Conservation (phyloP, 139 green algal genomes). For the Picochlorum sp. region DNA sequence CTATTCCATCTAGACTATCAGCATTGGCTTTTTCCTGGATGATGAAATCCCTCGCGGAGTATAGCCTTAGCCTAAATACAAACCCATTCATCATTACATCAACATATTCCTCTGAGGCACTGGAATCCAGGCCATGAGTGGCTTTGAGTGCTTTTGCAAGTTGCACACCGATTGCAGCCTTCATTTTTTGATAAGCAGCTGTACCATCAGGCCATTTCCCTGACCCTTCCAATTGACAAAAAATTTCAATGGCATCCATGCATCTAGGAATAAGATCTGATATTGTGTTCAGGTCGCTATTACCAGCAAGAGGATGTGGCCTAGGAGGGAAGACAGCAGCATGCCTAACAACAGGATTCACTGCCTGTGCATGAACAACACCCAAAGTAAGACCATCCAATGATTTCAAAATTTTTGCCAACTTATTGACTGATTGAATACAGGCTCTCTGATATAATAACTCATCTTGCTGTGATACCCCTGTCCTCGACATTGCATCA, state of each 20-base stretch:
- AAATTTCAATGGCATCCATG: conserved; percentile 51
- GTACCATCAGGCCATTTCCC: conserved; percentile 51
- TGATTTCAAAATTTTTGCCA: conserved; percentile 57
- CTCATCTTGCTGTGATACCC: conserved; percentile 13
- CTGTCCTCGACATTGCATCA: conserved; percentile 20
- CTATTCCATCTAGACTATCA: neutral
- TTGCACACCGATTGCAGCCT: conserved; percentile 60
- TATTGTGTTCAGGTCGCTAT: neutral
- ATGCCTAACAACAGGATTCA: conserved; percentile 35
- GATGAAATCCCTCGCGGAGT: conserved; percentile 37
- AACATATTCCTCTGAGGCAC: conserved; percentile 39
- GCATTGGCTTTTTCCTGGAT: conserved; percentile 8
- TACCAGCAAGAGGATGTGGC: conserved; percentile 54
- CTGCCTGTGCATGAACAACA: conserved; percentile 47
- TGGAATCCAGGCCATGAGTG: conserved; percentile 29
- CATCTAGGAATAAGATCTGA: conserved; percentile 27
- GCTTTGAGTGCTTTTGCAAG: conserved; percentile 40
- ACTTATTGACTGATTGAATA: conserved; percentile 43
- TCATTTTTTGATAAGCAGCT: conserved; percentile 53
- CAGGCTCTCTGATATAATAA: conserved; percentile 10
- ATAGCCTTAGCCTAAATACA: conserved; percentile 57
- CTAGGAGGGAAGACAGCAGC: conserved; percentile 49
- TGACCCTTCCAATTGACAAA: conserved; percentile 68
- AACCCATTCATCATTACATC: conserved; percentile 68
- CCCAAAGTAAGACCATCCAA: conserved; percentile 37